Evolutionary conservation across 2,329 filamentous ascomycete genomes (phyloP), one percentile per base, ranked within the genome.

Genomic region (Calonectria hongkongensis): DNA sequence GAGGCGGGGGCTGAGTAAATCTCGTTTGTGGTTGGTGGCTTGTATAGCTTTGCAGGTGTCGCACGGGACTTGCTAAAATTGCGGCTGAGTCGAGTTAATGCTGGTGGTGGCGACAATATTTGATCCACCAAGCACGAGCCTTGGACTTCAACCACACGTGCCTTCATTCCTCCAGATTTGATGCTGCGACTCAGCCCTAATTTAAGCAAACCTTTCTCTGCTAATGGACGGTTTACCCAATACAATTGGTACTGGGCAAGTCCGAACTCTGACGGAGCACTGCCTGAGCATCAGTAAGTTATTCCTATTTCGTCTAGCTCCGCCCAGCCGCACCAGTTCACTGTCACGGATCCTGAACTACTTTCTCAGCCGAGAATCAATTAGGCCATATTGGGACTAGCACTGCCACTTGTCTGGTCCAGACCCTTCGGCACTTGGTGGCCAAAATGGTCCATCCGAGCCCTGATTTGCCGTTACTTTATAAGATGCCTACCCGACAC

Each of bases 401-500:
- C 15, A 36, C 33, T 18, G 54, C 33, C 54, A 60, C 54, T 60
- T 16, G 39, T 36, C 39, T 60, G 54, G 33, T 60, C 54, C 39
- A 41, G 54, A 60, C 54, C 39, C 21, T 15, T 33, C 21, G 36
- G 54, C 33, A 60, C 30, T 60, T 60, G 54, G 21, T 60, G 25
- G 54, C 13, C 33, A 48, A 15, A 15, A 25, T 39, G 2, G 21
- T 41, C 36, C 13, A 39, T 16, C 21, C 41, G n/a, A 60, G 54
- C 33, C 33, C 54, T 16, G 54, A 58, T 27, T 58, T 58, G 30
- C 33, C 54, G 33, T 21, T 41, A 13, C 54, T 25, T 25, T 60
- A 60, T 41, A 36, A 15, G 21, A 41, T 27, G 33, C n/a, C 33
- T 15, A n/a, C 21, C 9, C 12, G 4, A 4, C 36, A 13, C 5